A percentile compares a stretch with the other conserved stretches of the same genome.
These are phyloP conservation scores for Austroboletus festivus DNA, from an alignment of 768 basidiomycete genomes.

Conservation along the genomic window DNA sequence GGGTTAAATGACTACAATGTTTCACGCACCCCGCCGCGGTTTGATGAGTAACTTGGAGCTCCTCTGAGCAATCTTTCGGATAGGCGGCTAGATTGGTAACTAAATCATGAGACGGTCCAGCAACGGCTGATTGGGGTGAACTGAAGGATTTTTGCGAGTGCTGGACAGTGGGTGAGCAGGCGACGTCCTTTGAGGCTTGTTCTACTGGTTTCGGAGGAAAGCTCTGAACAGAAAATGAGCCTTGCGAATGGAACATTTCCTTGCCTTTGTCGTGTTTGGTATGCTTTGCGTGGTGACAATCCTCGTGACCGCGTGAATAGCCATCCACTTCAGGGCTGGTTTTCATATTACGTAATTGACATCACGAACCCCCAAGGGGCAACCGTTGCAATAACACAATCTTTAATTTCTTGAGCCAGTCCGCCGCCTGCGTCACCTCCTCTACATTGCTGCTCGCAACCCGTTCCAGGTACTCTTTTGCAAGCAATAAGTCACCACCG, in stretches of 20 bases:
- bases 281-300: constrained; percentile 35
- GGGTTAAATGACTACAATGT: background rate
- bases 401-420: constrained; percentile 62
- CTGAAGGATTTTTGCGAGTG: constrained; percentile 4
- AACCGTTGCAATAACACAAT: constrained; percentile 27
- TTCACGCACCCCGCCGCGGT: constrained; percentile 50
- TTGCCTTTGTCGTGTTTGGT: constrained; percentile 37
- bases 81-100: constrained; percentile 17
- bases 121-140: constrained; percentile 6
- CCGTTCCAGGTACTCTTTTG: constrained; percentile 67
- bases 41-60: constrained; percentile 44
- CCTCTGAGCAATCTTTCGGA: constrained; percentile 44
- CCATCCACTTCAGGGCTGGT: constrained; percentile 32
- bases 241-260: constrained; percentile 32
- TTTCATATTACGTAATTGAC: background rate
- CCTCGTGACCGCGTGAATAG: constrained; percentile 38
- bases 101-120: constrained; percentile 14
- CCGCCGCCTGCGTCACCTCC: constrained; percentile 71
- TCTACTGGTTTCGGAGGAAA: constrained; percentile 21
- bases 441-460: constrained; percentile 80
- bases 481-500: constrained; percentile 65
- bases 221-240: constrained; percentile 28
- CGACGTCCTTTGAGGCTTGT: background rate
- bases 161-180: constrained; percentile 3
- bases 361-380: background rate